Evolutionary conservation across 345 rosid genomes (phyloP).

Genomic region (Arabis hirsuta): DNA sequence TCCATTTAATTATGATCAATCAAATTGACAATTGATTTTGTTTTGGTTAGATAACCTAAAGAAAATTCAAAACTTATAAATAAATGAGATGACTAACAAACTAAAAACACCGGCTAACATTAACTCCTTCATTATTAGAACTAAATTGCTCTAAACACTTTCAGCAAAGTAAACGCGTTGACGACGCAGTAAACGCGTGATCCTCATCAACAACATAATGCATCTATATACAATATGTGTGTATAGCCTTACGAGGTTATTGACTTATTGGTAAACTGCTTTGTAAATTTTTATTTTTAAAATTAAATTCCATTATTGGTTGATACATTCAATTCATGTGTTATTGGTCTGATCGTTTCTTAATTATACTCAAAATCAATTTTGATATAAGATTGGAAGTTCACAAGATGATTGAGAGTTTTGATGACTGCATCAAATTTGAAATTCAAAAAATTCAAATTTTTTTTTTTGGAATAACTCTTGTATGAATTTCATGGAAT

Average conservation of each 20-base stretch:
- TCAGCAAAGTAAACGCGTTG: slow-evolving; percentile 20
- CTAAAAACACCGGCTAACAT: slow-evolving; percentile 30
- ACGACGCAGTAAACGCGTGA: slow-evolving; percentile 13
- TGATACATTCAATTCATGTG: no score
- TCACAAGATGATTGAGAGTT: no score
- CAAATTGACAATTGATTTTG: neutral
- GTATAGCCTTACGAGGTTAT: no score
- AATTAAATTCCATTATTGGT: no score
- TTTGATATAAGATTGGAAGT: no score
- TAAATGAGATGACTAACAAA: slow-evolving; percentile 19
- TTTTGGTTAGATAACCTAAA: slow-evolving; percentile 12
- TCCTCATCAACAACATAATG: neutral
- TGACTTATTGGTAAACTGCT: no score
- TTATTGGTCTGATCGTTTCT: no score
- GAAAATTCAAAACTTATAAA: slow-evolving; percentile 28
- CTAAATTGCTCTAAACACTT: slow-evolving; percentile 13
- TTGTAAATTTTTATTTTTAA: no score
- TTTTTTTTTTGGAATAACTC: neutral
- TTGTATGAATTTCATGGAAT: neutral
- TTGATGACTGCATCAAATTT: no score
- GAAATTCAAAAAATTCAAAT: no score
- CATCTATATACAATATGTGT: neutral
- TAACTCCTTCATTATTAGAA: slow-evolving; percentile 24
- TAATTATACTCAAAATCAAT: no score
- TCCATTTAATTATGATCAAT: neutral